Percentiles rank a stretch among this genome's conserved stretches.
Conservation (phyloP, 1,284 basidiomycete genomes). For the Exobasidium cylindrosporum region DNA sequence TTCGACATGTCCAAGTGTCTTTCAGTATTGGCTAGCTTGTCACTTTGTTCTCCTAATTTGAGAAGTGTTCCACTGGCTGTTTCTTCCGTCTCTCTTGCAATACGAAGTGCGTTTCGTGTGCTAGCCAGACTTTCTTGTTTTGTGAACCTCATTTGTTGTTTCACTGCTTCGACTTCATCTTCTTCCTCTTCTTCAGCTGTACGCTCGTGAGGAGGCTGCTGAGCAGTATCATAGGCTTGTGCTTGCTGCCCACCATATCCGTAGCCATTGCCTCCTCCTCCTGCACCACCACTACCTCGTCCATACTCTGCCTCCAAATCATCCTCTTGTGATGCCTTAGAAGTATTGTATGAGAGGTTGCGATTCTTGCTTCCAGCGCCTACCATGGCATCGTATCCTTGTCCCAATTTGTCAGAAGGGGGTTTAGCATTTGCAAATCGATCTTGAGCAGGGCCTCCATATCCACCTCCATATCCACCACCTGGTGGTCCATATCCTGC, state of each 20-base stretch:
- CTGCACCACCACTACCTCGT: constrained; percentile 18
- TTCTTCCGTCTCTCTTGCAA: constrained; percentile 93
- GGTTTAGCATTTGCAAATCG: constrained; percentile 33
- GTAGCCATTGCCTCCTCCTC: constrained; percentile 5
- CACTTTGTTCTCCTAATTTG: constrained; percentile 90
- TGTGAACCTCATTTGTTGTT: constrained; percentile 80
- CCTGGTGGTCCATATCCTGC: constrained; percentile 4
- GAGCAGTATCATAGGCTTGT: constrained; percentile 57
- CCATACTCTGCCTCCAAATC: constrained; percentile 52
- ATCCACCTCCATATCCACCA: neutral
- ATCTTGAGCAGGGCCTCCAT: constrained; percentile 8
- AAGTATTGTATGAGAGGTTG: neutral
- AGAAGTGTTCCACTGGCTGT: constrained; percentile 81
- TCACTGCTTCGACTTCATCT: constrained; percentile 94
- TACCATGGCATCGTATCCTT: constrained; percentile 34
- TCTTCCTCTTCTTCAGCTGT: constrained; percentile 67
- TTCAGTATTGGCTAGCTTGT: constrained; percentile 82
- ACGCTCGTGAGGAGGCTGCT: neutral
- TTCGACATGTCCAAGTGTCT: constrained; percentile 91
- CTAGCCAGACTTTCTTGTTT: constrained; percentile 92
- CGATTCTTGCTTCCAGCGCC: constrained; percentile 20
- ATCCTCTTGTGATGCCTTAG: constrained; percentile 9
- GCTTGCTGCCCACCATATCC: constrained; percentile 27
- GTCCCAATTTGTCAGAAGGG: constrained; percentile 30
- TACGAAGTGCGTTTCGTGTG: constrained; percentile 84